Evolutionary conservation across 768 basidiomycete species (phyloP).

Genomic region (Trametes sanguinea): DNA sequence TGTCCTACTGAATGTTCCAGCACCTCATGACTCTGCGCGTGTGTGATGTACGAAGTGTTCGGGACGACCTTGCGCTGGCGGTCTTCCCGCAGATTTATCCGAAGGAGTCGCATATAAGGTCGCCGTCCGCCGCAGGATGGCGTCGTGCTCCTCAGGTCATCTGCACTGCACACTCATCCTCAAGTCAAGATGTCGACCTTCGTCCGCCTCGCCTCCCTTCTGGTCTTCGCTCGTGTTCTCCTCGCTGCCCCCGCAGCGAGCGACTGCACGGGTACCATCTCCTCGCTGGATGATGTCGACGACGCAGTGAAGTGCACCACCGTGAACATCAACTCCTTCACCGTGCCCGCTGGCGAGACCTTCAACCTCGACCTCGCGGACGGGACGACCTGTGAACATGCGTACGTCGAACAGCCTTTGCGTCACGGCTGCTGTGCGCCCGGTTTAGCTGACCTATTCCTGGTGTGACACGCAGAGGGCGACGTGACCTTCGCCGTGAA

Average conservation of each 20-base stretch:
- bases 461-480: conserved; percentile 44
- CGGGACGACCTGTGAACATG: conserved; percentile 60
- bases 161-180: neutral
- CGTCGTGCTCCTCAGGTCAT: conserved; percentile 8
- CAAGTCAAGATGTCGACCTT: conserved; percentile 15
- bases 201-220: conserved; percentile 16
- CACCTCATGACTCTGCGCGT: conserved; percentile 12
- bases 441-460: conserved; percentile 11
- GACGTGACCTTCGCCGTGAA: conserved; percentile 56
- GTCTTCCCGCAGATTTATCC: conserved; percentile 14
- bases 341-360: conserved; percentile 54
- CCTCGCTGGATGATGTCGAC: conserved; percentile 51
- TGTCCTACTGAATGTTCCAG: conserved; percentile 7
- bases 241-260: conserved; percentile 8
- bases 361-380: conserved; percentile 47
- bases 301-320: conserved; percentile 57
- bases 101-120: conserved; percentile 2
- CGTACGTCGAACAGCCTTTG: conserved; percentile 38
- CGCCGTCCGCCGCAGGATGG: neutral
- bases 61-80: neutral
- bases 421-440: conserved; percentile 3
- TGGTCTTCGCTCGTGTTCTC: conserved; percentile 12
- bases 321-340: conserved; percentile 57
- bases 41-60: conserved; percentile 9
- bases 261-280: conserved; percentile 54